phyloP scores from a whole-genome alignment of 2,329 filamentous ascomycete species.

The Alternaria consortialis region DNA sequence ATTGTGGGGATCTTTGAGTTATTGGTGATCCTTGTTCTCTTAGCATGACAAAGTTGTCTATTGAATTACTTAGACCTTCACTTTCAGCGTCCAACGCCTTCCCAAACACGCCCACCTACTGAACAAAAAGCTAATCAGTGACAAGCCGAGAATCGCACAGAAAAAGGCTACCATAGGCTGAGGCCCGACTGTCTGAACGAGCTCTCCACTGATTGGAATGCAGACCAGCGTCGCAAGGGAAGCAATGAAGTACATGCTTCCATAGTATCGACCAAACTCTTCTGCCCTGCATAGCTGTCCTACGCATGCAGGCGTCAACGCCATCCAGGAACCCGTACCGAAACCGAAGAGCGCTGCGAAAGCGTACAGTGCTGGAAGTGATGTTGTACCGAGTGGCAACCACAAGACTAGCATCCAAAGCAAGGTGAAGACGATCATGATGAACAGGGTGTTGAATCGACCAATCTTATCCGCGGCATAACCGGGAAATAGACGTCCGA shows the following conservation, averaged over 20 bases:
- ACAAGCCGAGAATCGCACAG: slow-evolving; percentile 43
- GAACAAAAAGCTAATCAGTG: slow-evolving; percentile 41
- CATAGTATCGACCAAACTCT: slow-evolving; percentile 62
- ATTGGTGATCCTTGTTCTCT: not conserved
- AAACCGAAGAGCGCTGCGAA: slow-evolving; percentile 58
- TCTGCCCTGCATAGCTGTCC: slow-evolving; percentile 58
- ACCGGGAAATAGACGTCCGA: slow-evolving; percentile 53
- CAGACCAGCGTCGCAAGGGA: slow-evolving; percentile 48
- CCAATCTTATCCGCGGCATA: slow-evolving; percentile 54
- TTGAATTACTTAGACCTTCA: slow-evolving; percentile 22
- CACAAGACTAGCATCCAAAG: slow-evolving; percentile 50
- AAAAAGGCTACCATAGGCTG: slow-evolving; percentile 48
- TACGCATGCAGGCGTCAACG: slow-evolving; percentile 57
- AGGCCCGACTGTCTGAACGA: slow-evolving; percentile 46
- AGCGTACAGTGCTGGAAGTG: slow-evolving; percentile 48
- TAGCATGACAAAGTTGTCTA: not conserved
- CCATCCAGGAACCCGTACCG: slow-evolving; percentile 58
- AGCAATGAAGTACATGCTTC: slow-evolving; percentile 55
- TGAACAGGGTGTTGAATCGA: slow-evolving; percentile 53
- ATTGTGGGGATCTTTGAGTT: not conserved
- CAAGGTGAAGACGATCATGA: slow-evolving; percentile 47
- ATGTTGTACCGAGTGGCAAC: slow-evolving; percentile 45
- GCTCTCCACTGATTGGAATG: slow-evolving; percentile 48
- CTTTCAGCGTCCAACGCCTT: slow-evolving; percentile 42
- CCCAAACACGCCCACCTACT: slow-evolving; percentile 50